Evolutionary conservation across 1,284 basidiomycete genomes (phyloP), one percentile per base, ranked within the genome.

Genomic region (Neotropicomus parvogracilis): DNA sequence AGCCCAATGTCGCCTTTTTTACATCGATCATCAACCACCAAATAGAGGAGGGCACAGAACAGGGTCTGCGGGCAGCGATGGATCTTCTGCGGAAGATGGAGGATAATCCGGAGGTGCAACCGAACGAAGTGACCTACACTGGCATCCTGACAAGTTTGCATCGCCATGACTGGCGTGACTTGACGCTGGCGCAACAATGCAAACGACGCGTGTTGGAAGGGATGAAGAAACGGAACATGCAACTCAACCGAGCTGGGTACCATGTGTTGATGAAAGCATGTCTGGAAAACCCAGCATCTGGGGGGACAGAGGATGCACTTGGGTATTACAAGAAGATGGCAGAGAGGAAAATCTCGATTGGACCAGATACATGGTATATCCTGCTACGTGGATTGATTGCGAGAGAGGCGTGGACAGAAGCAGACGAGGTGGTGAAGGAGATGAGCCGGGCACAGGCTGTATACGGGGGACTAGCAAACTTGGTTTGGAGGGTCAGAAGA

Each of bases 81-180:
- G 72, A 78, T 16, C 64, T 94, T 39, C 68, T 94, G 42, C 65
- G 73, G 42, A 74, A 73, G 59, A 91, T 94, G 88, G 85, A 88
- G 58, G 67, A 72, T 46, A 73, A 81, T 56, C 63, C 75, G 37
- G 70, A 74, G 46, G 60, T 73, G 45, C 65, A 66, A 44, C 87
- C 88, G 2, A 91, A 85, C 61, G 77, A 78, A 44, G 74, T 88
- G 53, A 91, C 88, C 20, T 91, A 88, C 60, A 88, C 85, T 0
- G 72, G 79, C 6, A 71, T 91, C 44, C 68, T 91, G 41, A 70
- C 77, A 6, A 80, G 78, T 5, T 63, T 90, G 44, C 75, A 83
- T 58, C 77, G 79, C 16, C 73, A 73, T 16, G 57, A 64, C 10
- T 79, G 78, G 73, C 60, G 79, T 21, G 59, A 77, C 8, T 56